Base-by-base conservation (phyloP, 495 filamentous ascomycete species). In the Tuber melanosporum region DNA sequence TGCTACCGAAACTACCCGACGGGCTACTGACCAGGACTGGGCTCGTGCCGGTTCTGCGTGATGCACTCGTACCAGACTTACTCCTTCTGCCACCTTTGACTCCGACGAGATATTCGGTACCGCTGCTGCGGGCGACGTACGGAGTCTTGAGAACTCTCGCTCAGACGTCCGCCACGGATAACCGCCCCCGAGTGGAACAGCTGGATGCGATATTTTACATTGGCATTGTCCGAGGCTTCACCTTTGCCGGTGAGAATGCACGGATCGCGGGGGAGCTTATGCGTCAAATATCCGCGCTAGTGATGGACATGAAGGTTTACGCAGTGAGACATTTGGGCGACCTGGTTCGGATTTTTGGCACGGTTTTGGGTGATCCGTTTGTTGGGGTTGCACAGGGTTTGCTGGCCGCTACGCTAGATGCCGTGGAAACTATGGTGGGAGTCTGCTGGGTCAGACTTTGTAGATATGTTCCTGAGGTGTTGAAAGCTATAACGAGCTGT, bases 51-150 rank as follows among this genome's bases (percentile, higher is more conserved):
- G 91, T 99, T 39, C 92, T 99, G 80, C 90, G 93, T 82, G 90
- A 94, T 46, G 91, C 93, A 17, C 83, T 97, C 17, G 88, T 90
- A 76, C 93, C 94, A 0, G 90, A 88, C 41, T 86, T 97, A 1
- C 86, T 89, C 20, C 92, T 89, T 75, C 87, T 98, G 1, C 95
- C 95, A 10, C 89, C 88, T 47, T 86, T 97, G 42, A 97, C 94
- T 0, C 91, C 94, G 8, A 90, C 91, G 77, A 82, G 87, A 0
- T 91, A 93, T 74, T 91, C 92, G 3, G 76, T 94, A n/a, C 74
- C 83, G 0, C 85, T 98, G 3, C 86, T 97, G 0, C 78, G 80
- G 20, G 88, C 87, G 3, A 90, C 92, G 3, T 97, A 95, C 71
- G 86, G 88, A 20, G 90, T 89, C 10, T 85, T 98, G 1, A 83